A percentile compares a stretch with the other conserved stretches of the same genome.
phyloP scores from a whole-genome alignment of 2,329 filamentous ascomycete genomes.

The Diaporthe citri region DNA sequence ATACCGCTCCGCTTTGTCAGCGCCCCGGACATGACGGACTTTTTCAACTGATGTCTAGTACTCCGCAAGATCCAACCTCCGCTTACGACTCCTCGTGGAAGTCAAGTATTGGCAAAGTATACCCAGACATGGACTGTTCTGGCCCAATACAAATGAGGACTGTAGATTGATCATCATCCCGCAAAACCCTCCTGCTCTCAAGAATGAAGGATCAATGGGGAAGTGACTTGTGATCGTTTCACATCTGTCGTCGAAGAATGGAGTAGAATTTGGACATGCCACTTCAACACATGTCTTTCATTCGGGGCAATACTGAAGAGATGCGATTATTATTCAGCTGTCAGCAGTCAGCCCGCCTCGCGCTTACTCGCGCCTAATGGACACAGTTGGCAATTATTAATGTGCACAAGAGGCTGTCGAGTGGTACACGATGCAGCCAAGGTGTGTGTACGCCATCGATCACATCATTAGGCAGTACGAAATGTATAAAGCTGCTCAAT shows the following conservation, averaged over 20 bases:
- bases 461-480: not conserved
- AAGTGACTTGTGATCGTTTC: not conserved
- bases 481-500: not conserved
- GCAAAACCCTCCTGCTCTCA: not conserved
- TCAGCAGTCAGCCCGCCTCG: not conserved
- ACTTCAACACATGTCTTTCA: not conserved
- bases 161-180: not conserved
- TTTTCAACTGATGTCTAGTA: not conserved
- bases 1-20: constrained; percentile 17
- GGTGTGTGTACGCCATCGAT: not conserved
- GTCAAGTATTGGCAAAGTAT: not conserved
- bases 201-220: not conserved
- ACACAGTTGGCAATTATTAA: not conserved
- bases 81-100: not conserved
- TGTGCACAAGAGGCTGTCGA: not conserved
- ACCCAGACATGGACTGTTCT: not conserved
- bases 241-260: not conserved
- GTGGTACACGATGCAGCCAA: not conserved
- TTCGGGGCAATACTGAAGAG: not conserved
- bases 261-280: not conserved
- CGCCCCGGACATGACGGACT: not conserved
- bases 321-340: not conserved
- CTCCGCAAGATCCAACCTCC: not conserved
- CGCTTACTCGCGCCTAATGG: not conserved
- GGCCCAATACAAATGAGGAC: not conserved